These are phyloP conservation scores for Paracoccidioides brasiliensis DNA, from an alignment of 2,329 filamentous ascomycete species.

Conservation along the genomic window DNA sequence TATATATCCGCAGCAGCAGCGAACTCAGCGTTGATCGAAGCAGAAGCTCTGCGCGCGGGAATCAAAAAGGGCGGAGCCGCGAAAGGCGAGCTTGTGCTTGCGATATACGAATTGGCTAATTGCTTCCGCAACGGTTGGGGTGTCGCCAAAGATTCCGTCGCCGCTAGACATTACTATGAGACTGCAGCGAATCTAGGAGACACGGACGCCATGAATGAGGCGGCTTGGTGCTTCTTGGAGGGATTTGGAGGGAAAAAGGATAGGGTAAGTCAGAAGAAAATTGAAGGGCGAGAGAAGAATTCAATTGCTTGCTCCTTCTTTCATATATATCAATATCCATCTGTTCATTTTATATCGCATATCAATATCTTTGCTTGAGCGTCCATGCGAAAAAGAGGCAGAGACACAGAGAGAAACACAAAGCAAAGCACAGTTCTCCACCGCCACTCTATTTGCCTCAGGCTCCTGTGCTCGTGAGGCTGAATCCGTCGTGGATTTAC, in stretches of 20 bases:
- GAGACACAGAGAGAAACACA: too few species aligned
- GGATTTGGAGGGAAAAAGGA: conserved; percentile 98
- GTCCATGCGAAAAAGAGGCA: too few species aligned
- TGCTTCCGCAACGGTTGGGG: conserved; percentile 91
- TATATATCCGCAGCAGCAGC: conserved; percentile 82
- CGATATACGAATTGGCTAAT: conserved; percentile 74
- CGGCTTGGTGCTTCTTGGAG: conserved; percentile 87
- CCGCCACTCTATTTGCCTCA: not conserved
- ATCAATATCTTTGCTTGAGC: not conserved
- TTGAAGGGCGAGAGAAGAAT: not conserved
- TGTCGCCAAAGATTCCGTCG: conserved; percentile 69
- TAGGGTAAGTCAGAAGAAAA: conserved; percentile 56
- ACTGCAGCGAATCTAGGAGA: conserved; percentile 94
- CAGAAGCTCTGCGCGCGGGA: conserved; percentile 69
- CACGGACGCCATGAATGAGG: conserved; percentile 95
- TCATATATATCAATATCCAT: not conserved
- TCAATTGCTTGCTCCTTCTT: not conserved
- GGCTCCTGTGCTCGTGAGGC: not conserved
- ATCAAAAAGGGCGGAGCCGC: conserved; percentile 87
- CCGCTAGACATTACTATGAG: conserved; percentile 87
- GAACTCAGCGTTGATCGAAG: conserved; percentile 78
- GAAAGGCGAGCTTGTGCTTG: conserved; percentile 90
- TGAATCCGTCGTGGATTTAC: not conserved
- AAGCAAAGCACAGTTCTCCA: not conserved
- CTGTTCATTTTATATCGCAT: not conserved